Base-by-base conservation (phyloP, 306 rosid species). In the Vigna unguiculata region DNA sequence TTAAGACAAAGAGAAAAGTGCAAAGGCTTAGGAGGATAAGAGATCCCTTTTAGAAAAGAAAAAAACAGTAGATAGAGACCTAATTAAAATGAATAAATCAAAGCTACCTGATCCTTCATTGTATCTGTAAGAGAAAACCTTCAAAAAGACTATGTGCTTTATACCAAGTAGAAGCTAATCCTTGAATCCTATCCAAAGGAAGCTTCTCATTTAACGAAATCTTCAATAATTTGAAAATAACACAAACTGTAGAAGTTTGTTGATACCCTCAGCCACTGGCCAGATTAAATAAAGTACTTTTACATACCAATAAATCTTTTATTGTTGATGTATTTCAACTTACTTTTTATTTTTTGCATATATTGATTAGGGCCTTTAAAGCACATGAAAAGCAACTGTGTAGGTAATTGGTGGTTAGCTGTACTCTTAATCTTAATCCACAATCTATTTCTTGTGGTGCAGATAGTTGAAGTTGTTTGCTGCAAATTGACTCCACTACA, bases 391-490 rank as follows among this genome's bases (percentile, higher is more conserved):
- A 65, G 47, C 12, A 63, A 57, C 59, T 25, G 57, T 25, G 28
- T 55, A 43, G 66, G 54, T 48, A 71, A 28, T 76, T 57, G 76
- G 40, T 57, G 61, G 49, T 63, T 76, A 57, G 14, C 15, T 71
- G 72, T 67, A 61, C 69, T 74, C 43, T 78, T 78, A 70, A 12
- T 54, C 65, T 69, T 32, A 41, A 63, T 75, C 47, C 75, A 21
- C 54, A 59, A 67, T 71, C 74, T 69, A 74, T 81, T 67, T 61
- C 73, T 86, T 63, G 20, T 41, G 65, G 75, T 68, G 70, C 97
- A 94, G 98, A 92, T 95, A 49, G 80, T 95, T 80, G 96, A 95
- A 92, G 98, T 95, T 77, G 90, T 95, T 83, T 95, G 98, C 83
- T 92, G 98, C 96, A 94, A 88, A 90, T 89, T 94, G 88, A 87